phyloP scores from a whole-genome alignment of 2,329 filamentous ascomycete species.

The Ilyonectria destructans region DNA sequence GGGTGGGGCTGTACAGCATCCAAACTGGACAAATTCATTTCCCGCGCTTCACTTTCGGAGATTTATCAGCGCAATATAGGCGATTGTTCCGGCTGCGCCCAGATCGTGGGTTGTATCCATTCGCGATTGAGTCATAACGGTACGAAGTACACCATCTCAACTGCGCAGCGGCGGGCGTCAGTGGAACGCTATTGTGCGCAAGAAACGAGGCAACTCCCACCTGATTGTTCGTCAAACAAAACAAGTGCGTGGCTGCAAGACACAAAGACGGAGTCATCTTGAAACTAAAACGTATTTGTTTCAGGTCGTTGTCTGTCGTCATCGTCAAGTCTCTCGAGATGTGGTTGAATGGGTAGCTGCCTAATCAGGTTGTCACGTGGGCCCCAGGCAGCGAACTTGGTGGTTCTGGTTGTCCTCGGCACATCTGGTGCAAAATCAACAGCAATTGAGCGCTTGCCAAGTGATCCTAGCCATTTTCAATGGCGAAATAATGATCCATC shows the following conservation, averaged over 20 bases:
- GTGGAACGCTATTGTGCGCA: not conserved
- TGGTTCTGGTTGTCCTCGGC: no score
- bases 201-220: not conserved
- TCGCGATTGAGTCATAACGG: not conserved
- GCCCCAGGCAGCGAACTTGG: no score
- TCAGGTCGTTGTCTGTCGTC: not conserved
- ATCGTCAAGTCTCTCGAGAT: not conserved
- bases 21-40: constrained; percentile 8
- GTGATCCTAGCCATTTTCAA: no score
- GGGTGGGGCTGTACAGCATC: not conserved
- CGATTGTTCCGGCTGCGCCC: constrained; percentile 2
- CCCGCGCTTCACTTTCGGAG: not conserved
- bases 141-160: not conserved
- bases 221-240: constrained; percentile 6
- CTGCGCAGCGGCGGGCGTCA: not conserved
- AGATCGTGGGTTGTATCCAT: not conserved
- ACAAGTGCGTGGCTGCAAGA: not conserved
- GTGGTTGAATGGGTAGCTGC: not conserved
- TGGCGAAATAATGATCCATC: no score
- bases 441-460: no score
- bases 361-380: not conserved
- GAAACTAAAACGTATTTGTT: not conserved
- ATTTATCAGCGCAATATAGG: not conserved
- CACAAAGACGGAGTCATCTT: not conserved
- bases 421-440: no score